A percentile compares a stretch with the other conserved stretches of the same genome.
phyloP scores from a whole-genome alignment of 2,329 filamentous ascomycete genomes.

The Trichophyton simii region DNA sequence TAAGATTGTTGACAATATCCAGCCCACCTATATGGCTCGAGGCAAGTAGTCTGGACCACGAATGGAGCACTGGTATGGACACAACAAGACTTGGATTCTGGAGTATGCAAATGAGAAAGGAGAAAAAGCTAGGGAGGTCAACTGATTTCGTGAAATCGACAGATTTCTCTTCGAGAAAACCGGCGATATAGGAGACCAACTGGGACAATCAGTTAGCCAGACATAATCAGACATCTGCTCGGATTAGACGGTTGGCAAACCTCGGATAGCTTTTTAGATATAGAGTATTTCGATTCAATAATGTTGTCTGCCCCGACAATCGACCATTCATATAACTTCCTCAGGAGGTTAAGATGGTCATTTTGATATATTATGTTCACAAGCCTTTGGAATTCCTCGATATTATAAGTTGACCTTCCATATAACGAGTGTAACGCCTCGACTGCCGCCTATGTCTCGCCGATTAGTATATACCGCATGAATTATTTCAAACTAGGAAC shows the following conservation, averaged over 20 bases:
- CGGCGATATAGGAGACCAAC: slow-evolving; percentile 75
- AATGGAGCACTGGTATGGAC: slow-evolving; percentile 82
- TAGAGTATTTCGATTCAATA: slow-evolving; percentile 80
- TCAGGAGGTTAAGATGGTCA: slow-evolving; percentile 58
- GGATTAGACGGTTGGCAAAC: slow-evolving; percentile 34
- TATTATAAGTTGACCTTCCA: slow-evolving; percentile 57
- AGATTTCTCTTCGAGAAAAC: slow-evolving; percentile 69
- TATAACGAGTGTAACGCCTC: slow-evolving; percentile 79
- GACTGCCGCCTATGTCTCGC: slow-evolving; percentile 52
- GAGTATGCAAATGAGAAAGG: slow-evolving; percentile 65
- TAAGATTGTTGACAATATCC: slow-evolving; percentile 46
- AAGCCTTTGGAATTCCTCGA: slow-evolving; percentile 65
- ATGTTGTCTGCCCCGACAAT: slow-evolving; percentile 67
- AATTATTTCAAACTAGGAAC: slow-evolving; percentile 5
- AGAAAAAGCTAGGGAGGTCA: slow-evolving; percentile 63
- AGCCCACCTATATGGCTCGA: slow-evolving; percentile 53
- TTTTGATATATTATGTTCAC: slow-evolving; percentile 66
- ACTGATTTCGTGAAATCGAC: slow-evolving; percentile 50
- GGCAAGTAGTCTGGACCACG: slow-evolving; percentile 72
- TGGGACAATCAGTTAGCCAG: slow-evolving; percentile 24
- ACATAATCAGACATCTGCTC: not conserved
- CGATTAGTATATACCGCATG: not conserved
- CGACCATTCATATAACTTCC: slow-evolving; percentile 67
- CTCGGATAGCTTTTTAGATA: slow-evolving; percentile 90
- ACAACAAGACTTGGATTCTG: slow-evolving; percentile 80